Percentiles rank a stretch among this genome's conserved stretches.
phyloP scores from a whole-genome alignment of 2,329 filamentous ascomycete species.

The Hymenotorrendiella dingleyae region DNA sequence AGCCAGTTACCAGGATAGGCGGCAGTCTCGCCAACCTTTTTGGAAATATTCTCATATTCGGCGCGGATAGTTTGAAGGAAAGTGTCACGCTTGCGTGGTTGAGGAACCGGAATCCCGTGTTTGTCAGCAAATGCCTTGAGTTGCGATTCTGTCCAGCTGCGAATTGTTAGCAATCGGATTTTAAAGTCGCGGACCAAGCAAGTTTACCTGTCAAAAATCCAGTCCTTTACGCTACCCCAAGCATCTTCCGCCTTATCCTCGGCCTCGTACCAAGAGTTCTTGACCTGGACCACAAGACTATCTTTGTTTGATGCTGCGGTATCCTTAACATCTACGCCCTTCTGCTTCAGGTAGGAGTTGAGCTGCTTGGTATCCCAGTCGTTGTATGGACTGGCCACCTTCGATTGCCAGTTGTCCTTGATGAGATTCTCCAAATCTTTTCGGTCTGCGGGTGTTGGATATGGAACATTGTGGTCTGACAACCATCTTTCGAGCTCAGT shows the following conservation, averaged over 20 bases:
- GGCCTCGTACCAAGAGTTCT: conserved; percentile 69
- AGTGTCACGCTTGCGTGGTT: conserved; percentile 79
- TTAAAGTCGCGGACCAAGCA: neutral
- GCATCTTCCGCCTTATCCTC: conserved; percentile 70
- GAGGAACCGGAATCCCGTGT: conserved; percentile 76
- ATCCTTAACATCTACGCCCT: conserved; percentile 64
- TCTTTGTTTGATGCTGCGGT: conserved; percentile 64
- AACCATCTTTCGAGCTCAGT: conserved; percentile 97
- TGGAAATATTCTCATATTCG: conserved; percentile 73
- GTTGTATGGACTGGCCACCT: conserved; percentile 69
- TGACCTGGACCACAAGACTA: conserved; percentile 62
- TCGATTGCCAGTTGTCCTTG: conserved; percentile 79
- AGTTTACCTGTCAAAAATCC: conserved; percentile 77
- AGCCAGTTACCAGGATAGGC: conserved; percentile 95
- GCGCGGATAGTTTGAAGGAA: conserved; percentile 71
- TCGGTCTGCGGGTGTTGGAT: conserved; percentile 84
- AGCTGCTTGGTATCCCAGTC: conserved; percentile 70
- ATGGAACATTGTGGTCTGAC: conserved; percentile 82
- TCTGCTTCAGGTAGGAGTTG: conserved; percentile 59
- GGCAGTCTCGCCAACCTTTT: conserved; percentile 67
- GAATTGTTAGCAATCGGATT: conserved; percentile 8
- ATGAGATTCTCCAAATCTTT: conserved; percentile 93
- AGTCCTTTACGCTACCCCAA: conserved; percentile 70
- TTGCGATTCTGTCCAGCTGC: conserved; percentile 59
- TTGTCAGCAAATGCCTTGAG: conserved; percentile 90